phyloP scores from a whole-genome alignment of 441 rosid species.

The Daphne laureola region DNA sequence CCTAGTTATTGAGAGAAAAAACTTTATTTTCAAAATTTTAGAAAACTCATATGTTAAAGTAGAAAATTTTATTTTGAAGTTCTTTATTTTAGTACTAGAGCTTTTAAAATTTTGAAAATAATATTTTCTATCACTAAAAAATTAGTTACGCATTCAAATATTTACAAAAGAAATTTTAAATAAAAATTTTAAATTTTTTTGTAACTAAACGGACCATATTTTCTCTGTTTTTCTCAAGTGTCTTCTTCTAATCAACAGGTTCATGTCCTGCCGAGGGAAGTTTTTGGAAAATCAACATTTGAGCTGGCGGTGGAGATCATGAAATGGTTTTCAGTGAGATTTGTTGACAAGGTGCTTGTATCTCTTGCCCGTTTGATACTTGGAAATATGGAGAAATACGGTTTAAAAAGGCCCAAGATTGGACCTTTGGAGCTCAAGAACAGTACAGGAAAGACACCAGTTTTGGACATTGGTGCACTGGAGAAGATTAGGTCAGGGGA shows the following conservation, averaged over 20 bases:
- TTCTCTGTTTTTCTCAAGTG: background rate
- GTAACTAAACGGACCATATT: no score
- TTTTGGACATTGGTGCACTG: constrained; percentile 65
- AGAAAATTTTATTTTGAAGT: no score
- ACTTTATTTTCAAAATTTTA: no score
- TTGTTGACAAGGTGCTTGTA: constrained; percentile 57
- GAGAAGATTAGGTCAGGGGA: constrained; percentile 53
- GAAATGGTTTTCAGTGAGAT: constrained; percentile 60
- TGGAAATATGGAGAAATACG: constrained; percentile 49
- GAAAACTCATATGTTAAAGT: no score
- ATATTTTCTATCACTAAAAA: no score
- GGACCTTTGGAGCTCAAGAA: constrained; percentile 70
- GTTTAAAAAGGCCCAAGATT: constrained; percentile 42
- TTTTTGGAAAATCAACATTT: constrained; percentile 63
- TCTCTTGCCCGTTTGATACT: constrained; percentile 36
- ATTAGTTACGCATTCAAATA: no score
- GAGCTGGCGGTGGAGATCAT: constrained; percentile 42
- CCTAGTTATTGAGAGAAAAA: no score
- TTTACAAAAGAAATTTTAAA: no score
- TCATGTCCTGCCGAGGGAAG: constrained; percentile 75
- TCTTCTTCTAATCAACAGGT: constrained; percentile 45
- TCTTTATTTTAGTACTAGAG: no score
- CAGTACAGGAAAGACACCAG: constrained; percentile 65
- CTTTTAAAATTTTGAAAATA: no score
- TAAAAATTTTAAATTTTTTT: no score